Evolutionary conservation across 1,284 basidiomycete species (phyloP), one percentile per base, ranked within the genome.

Genomic region (Apiotrichum montevideense): DNA sequence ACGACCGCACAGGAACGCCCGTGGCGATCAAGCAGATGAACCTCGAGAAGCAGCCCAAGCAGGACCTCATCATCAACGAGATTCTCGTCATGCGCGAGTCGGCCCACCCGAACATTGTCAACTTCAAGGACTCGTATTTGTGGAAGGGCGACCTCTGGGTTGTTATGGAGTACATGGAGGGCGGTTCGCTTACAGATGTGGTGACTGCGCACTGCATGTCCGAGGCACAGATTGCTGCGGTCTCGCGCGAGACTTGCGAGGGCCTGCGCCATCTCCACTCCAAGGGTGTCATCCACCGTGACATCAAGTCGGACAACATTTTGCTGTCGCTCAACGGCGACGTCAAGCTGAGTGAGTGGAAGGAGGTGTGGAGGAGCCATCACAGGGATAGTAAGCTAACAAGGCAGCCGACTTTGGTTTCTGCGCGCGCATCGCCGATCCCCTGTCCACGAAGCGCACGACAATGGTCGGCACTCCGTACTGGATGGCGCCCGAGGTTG

Each of bases 1-100:
- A 97, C 71, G 93, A 97, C 78, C 93, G 92, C 46, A 90, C 89
- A 34, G 95, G 95, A 74, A 70, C 90, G 46, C 89, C 87, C 4
- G 96, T 99, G 35, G 96, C 96, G 35, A 98, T 99, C 83, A 99
- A 98, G 78, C 95, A 98, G 78, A 98, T 98, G 96, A 95, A 98
- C 80, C 82, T 99, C 37, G 93, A 97, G 77, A 97, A 98, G 79
- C 96, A 98, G 74, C 96, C 95, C 40, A 98, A 98, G 82, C 97
- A 97, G 78, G 95, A 98, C 73, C 82, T 98, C 52, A 98, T 99
- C 79, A 98, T 99, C 80, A 99, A 99, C 79, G 96, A 99, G 78
- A 98, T 98, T 64, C 85, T 98, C 65, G 94, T 98, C 72, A 98
- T 98, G 95, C 89, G 92, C 46, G 87, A 93, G 48, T 93, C 90